These are phyloP conservation scores for Venturiaceae sp. DNA, from an alignment of 2,329 filamentous ascomycete genomes.

Conservation along the genomic window DNA sequence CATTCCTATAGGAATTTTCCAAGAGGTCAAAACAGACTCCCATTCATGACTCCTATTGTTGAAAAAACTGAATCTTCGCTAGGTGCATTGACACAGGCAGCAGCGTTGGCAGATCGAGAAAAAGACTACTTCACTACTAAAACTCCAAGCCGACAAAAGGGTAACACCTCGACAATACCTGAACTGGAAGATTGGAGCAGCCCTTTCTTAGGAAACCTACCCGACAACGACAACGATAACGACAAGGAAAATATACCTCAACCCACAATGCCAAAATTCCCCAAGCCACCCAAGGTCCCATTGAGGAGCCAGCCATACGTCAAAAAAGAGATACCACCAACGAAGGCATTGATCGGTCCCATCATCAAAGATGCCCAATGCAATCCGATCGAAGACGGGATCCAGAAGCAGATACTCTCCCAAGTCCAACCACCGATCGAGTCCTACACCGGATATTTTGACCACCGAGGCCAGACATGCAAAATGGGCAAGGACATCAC, in stretches of 20 bases:
- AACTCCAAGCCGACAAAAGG: conserved; percentile 58
- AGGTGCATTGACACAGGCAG: conserved; percentile 45
- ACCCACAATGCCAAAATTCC: not conserved
- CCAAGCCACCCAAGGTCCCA: not conserved
- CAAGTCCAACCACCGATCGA: conserved; percentile 63
- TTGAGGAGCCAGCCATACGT: not conserved
- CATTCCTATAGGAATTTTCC: conserved; percentile 71
- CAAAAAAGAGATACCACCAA: conserved; percentile 21
- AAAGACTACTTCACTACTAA: conserved; percentile 57
- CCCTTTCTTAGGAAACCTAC: conserved; percentile 57
- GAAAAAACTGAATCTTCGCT: conserved; percentile 89
- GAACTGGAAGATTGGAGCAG: conserved; percentile 49
- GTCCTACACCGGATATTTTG: conserved; percentile 71
- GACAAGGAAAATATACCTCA: conserved; percentile 28
- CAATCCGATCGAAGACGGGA: conserved; percentile 74
- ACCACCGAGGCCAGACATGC: conserved; percentile 54
- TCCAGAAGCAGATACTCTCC: conserved; percentile 66
- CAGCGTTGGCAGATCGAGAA: conserved; percentile 26
- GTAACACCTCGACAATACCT: conserved; percentile 23
- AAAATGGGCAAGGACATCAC: conserved; percentile 68
- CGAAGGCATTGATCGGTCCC: conserved; percentile 43
- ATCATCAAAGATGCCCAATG: conserved; percentile 77
- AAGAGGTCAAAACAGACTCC: conserved; percentile 74
- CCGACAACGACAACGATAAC: conserved; percentile 34
- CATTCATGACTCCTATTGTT: conserved; percentile 98